phyloP scores from a whole-genome alignment of 805 yeast species.

The Sugiyamaella valdiviana region DNA sequence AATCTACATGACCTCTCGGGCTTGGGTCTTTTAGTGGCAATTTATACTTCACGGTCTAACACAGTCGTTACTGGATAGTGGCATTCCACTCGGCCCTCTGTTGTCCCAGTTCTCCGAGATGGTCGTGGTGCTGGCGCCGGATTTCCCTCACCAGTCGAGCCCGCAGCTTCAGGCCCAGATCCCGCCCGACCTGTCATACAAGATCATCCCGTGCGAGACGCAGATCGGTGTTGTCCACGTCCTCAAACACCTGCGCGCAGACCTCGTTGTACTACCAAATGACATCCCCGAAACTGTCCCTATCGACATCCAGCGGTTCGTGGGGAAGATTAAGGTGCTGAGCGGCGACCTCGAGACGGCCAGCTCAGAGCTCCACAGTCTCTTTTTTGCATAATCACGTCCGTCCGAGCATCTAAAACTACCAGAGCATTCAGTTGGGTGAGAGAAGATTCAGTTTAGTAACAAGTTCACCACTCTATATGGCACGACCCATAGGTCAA shows the following conservation, averaged over 20 bases:
- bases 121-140: slow-evolving; percentile 35
- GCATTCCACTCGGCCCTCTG: slow-evolving; percentile 17
- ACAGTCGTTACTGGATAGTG: slow-evolving; percentile 14
- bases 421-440: too few species aligned
- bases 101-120: slow-evolving; percentile 20
- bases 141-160: slow-evolving; percentile 14
- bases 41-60: not conserved
- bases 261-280: slow-evolving; percentile 22
- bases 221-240: slow-evolving; percentile 48
- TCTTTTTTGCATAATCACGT: slow-evolving; percentile 13
- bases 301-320: slow-evolving; percentile 14
- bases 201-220: slow-evolving; percentile 43
- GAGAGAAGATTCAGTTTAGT: too few species aligned
- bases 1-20: too few species aligned
- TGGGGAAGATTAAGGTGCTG: slow-evolving; percentile 15
- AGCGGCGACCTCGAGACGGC: slow-evolving; percentile 13
- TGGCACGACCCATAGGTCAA: too few species aligned
- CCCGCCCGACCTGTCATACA: slow-evolving; percentile 24
- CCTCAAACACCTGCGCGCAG: slow-evolving; percentile 45
- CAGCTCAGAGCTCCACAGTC: slow-evolving; percentile 12
- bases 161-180: slow-evolving; percentile 20
- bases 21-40: not conserved
- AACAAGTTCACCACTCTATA: too few species aligned
- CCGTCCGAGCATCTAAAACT: too few species aligned
- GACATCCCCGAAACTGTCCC: slow-evolving; percentile 16